Conservation (phyloP, 2,329 filamentous ascomycete species). For the Alternaria burnsii region DNA sequence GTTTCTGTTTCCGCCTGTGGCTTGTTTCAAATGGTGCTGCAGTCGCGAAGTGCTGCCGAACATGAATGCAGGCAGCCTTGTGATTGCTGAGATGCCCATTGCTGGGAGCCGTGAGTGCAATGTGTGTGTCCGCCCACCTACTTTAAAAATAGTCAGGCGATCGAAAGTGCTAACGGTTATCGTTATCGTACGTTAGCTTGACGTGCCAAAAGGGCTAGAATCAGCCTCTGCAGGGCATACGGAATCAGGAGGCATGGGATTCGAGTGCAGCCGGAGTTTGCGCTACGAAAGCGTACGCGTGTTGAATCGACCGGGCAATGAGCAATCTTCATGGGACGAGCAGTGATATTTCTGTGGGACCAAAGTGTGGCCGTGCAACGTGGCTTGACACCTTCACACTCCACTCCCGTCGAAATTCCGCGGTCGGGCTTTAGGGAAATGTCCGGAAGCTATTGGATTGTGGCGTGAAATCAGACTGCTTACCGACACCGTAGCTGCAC, state of each 20-base stretch:
- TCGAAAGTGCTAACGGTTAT: background rate
- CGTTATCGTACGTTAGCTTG: background rate
- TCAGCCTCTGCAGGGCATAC: background rate
- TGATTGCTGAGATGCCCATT: background rate
- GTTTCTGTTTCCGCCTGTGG: conserved; percentile 3
- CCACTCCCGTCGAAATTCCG: background rate
- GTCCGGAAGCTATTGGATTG: background rate
- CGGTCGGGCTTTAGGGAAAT: background rate
- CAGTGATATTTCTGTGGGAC: background rate
- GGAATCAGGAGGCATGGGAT: background rate
- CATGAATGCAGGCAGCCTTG: background rate
- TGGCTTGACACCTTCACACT: background rate
- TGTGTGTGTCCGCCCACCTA: background rate
- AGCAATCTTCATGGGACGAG: background rate
- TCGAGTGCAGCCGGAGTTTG: background rate
- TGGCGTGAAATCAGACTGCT: background rate
- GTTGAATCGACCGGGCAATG: background rate
- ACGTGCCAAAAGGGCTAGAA: background rate
- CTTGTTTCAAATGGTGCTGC: conserved; percentile 6
- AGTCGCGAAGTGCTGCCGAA: background rate
- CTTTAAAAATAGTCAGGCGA: background rate
- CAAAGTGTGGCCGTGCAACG: background rate
- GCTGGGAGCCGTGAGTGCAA: background rate
- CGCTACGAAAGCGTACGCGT: background rate
- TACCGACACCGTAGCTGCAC: conserved; percentile 1